These are phyloP conservation scores for Trichoderma koningiopsis DNA, from an alignment of 2,329 filamentous ascomycete species.

Conservation along the genomic window DNA sequence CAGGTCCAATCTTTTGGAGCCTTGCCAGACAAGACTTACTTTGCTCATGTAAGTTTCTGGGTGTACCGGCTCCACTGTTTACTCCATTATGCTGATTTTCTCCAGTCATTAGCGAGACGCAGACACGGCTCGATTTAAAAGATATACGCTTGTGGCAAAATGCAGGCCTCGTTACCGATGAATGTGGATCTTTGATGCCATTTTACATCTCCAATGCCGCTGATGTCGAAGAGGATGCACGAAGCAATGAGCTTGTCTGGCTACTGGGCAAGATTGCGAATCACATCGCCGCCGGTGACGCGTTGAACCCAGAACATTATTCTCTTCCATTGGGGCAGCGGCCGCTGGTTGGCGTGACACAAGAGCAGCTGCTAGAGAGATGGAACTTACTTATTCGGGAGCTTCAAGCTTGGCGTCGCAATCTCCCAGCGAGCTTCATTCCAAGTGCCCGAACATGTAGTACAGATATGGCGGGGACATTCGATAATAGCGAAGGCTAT, in stretches of 20 bases:
- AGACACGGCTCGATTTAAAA: conserved; percentile 8
- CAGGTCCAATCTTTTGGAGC: conserved; percentile 16
- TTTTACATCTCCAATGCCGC: conserved; percentile 11
- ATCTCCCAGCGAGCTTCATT: conserved; percentile 10
- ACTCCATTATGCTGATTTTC: not conserved
- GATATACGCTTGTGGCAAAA: conserved; percentile 20
- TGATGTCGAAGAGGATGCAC: conserved; percentile 6
- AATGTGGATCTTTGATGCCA: conserved; percentile 10
- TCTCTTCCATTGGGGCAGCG: conserved; percentile 10
- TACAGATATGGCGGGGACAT: not conserved
- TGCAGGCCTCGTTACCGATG: conserved; percentile 13
- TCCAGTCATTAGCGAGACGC: conserved; percentile 16
- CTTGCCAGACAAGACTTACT: conserved; percentile 12
- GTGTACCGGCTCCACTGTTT: accelerated
- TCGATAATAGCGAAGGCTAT: not conserved
- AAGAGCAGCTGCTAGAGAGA: conserved; percentile 13
- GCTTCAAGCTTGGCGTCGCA: conserved; percentile 12
- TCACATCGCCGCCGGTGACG: conserved; percentile 11
- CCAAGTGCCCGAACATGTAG: not conserved
- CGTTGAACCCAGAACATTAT: conserved; percentile 10
- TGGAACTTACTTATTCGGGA: conserved; percentile 7
- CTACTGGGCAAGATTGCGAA: conserved; percentile 15
- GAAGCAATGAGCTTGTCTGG: conserved; percentile 17
- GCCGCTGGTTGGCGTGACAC: conserved; percentile 11
- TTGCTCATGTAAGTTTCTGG: not conserved